Conservation (phyloP, 2,329 filamentous ascomycete genomes). For the Zasmidium cellare region DNA sequence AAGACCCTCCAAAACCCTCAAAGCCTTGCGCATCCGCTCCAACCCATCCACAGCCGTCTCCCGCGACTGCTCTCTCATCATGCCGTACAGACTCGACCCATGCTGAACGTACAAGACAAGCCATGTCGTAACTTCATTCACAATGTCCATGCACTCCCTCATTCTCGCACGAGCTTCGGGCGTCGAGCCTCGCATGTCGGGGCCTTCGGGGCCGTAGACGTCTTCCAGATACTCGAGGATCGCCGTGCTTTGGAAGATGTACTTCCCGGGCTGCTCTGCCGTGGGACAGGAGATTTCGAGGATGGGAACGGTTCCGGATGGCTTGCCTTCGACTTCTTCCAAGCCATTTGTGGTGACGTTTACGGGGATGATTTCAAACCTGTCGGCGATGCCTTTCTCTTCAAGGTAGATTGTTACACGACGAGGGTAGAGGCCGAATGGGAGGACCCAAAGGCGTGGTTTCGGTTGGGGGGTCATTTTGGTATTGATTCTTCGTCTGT, state of each 20-base stretch:
- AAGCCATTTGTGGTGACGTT: conserved; percentile 6
- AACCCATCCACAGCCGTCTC: conserved; percentile 5
- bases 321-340: conserved; percentile 13
- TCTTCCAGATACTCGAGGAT: conserved; percentile 20
- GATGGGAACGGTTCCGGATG: conserved; percentile 14
- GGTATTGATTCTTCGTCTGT: too few species aligned
- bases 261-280: conserved; percentile 5
- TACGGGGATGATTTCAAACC: conserved; percentile 10
- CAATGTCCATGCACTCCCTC: conserved; percentile 11
- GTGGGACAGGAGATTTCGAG: conserved; percentile 9
- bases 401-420: conserved; percentile 17
- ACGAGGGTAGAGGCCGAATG: conserved; percentile 15
- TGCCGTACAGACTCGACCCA: conserved; percentile 2
- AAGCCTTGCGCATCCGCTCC: conserved; percentile 6
- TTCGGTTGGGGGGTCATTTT: not conserved
- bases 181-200: conserved; percentile 10
- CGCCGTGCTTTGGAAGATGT: conserved; percentile 15
- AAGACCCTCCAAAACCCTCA: conserved; percentile 4
- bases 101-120: conserved; percentile 7
- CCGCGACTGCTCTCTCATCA: conserved; percentile 2
- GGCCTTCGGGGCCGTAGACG: conserved; percentile 3
- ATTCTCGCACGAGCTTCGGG: conserved; percentile 6
- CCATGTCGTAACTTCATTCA: conserved; percentile 1
- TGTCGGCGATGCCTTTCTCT: conserved; percentile 15
- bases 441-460: conserved; percentile 12